A percentile compares a stretch with the other conserved stretches of the same genome.
Conservation (phyloP, 2,329 filamentous ascomycete genomes). For the Davidsoniella virescens region DNA sequence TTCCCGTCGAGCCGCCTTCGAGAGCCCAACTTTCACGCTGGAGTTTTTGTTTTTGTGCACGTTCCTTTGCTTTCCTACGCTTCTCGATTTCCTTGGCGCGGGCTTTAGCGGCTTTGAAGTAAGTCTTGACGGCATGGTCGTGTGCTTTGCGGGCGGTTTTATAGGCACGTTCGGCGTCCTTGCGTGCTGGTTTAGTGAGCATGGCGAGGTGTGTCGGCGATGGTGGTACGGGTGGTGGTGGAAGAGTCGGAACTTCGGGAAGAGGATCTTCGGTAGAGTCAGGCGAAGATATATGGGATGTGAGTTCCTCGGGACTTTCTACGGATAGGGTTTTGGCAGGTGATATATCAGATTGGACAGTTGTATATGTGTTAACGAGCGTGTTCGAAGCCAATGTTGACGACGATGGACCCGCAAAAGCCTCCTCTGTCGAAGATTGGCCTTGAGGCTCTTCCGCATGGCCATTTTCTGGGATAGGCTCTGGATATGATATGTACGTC, state of each 20-base stretch:
- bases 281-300: constrained; percentile 12
- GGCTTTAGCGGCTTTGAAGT: constrained; percentile 42
- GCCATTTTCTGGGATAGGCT: too few species aligned
- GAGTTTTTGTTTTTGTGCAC: background rate
- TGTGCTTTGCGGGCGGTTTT: constrained; percentile 47
- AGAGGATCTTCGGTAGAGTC: constrained; percentile 16
- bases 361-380: background rate
- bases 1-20: background rate
- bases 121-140: constrained; percentile 20
- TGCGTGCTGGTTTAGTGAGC: constrained; percentile 47
- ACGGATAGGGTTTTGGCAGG: background rate
- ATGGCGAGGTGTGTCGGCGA: constrained; percentile 39
- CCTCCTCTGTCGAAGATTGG: background rate
- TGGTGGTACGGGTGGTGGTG: constrained; percentile 23
- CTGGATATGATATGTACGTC: too few species aligned
- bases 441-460: too few species aligned
- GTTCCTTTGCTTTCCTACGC: background rate
- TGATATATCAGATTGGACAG: background rate
- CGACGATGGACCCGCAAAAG: background rate
- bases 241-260: constrained; percentile 30
- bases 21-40: background rate
- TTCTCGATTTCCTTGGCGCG: constrained; percentile 25
- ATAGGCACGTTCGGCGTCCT: constrained; percentile 53
- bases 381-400: background rate
- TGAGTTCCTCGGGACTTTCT: background rate